Evolutionary conservation across 2,329 filamentous ascomycete species (phyloP), one percentile per base, ranked within the genome.

Genomic region (Gnomoniopsis sp.): DNA sequence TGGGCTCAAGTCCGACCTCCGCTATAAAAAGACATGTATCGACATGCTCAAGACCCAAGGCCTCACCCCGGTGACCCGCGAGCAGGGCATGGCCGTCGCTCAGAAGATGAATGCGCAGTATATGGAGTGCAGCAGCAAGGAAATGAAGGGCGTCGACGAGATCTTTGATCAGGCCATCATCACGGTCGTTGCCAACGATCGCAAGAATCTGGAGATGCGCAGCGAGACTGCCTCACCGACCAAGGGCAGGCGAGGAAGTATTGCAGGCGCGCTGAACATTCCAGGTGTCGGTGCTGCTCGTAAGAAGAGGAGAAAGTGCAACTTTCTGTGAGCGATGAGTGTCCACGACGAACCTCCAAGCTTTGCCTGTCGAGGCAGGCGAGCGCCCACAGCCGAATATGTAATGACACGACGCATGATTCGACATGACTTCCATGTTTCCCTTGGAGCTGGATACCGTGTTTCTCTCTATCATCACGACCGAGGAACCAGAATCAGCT

Each of bases 11-110:
- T 97, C 93, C 23, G 95, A 99, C 75, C 87, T 99, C 61, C 92
- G 95, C 68, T 86, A 88, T 77, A 98, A 98, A 82, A 89, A 91
- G 75, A 93, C 92, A 54, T 98, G 95, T 77, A 96, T 98, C 75
- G 95, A 99, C 72, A 92, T 99, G 73, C 91, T 99, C 76, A 97
- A 96, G 78, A 96, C 93, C 17, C 95, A 99, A 74, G 95, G 95
- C 50, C 84, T 99, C 60, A 98, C 93, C 2, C 95, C 95, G 6
- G 93, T 99, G 51, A 97, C 93, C 1, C 86, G 87, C 53, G 90
- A 96, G 68, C 93, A 99, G 75, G 95, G 93, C 63, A 84, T 89
- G 71, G 83, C 86, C 10, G 93, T 99, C 26, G 93, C 95, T 57
- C 85, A 88, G 70, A 95, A 93, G 77, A 99, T 99, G 95, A 87